These are phyloP conservation scores for Ophiocordyceps australis DNA, from an alignment of 2,329 filamentous ascomycete species.

Conservation along the genomic window DNA sequence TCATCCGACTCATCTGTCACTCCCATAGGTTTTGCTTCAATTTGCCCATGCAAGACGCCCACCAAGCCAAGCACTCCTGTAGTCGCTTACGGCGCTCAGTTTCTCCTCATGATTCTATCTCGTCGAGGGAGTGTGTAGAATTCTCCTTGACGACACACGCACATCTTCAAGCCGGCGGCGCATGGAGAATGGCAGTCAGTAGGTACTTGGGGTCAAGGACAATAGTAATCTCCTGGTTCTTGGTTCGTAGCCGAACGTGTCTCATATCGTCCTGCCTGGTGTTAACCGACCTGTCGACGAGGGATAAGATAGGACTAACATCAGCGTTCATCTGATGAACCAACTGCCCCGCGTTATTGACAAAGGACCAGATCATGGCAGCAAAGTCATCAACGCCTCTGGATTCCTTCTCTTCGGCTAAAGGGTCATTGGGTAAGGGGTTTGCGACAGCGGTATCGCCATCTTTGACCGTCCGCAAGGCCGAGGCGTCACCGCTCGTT, in stretches of 20 bases:
- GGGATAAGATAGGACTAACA: conserved; percentile 16
- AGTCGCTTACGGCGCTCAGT: too few relatives aligned
- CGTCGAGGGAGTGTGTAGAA: too few relatives aligned
- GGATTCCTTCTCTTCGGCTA: conserved; percentile 26
- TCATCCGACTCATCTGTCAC: too few relatives aligned
- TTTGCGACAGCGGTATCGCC: conserved; percentile 16
- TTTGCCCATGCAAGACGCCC: too few relatives aligned
- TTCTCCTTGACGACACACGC: too few relatives aligned
- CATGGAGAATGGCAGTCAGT: conserved; percentile 65
- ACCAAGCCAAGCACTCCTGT: too few relatives aligned
- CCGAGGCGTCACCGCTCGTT: conserved; percentile 50
- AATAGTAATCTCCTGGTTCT: conserved; percentile 70
- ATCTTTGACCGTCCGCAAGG: conserved; percentile 23
- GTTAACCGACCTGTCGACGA: conserved; percentile 5
- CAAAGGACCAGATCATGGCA: conserved; percentile 57
- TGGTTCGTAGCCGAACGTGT: conserved; percentile 60
- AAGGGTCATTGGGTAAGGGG: conserved; percentile 26
- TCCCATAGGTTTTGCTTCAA: too few relatives aligned
- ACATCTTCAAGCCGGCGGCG: conserved; percentile 49
- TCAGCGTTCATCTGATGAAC: conserved; percentile 59
- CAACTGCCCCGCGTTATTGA: conserved; percentile 48
- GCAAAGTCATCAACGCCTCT: conserved; percentile 56
- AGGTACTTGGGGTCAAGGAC: conserved; percentile 67
- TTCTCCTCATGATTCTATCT: too few relatives aligned
- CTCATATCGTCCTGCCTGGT: conserved; percentile 52